Evolutionary conservation across 2,329 filamentous ascomycete genomes (phyloP), one percentile per base, ranked within the genome.

Genomic region (Talaromyces sp.): DNA sequence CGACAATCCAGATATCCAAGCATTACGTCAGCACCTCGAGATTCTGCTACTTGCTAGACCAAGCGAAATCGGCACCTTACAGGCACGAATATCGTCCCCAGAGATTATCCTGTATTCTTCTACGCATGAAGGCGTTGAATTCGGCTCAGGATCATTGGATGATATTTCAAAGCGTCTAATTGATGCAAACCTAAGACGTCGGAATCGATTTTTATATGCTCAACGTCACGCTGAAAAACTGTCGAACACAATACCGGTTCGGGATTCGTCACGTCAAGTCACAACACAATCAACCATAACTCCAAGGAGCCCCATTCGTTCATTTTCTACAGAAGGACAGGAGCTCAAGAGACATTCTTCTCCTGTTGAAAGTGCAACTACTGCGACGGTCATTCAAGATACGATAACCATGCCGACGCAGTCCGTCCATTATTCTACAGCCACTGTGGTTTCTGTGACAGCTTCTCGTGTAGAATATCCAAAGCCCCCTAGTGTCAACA

Each of bases 171-270:
- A 13, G 22, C 64, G 66, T 8, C 47, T 68, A 1, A 60, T 68
- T 57, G 60, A 64, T 1, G 50, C 57, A 8, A 68, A 68, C 31
- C 16, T 68, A 31, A 59, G 43, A 49, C 66, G 66, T 6, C 41
- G 59, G 4, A 68, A 68, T 57, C 64, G 66, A 19, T 66, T 68
- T 39, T 27, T 66, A 41, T 66, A 68, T 22, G 64, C 66, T n/a
- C 66, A 66, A 33, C 43, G 31, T 3, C 66, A 68, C 62, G 35
- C 63, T 19, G 7, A 56, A 11, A 64, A 62, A 41, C 22, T 65
- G 47, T 52, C 31, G 56, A 39, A n/a, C 3, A n/a, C 39, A n/a
- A 9, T n/a, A 1, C 14, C 7, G 8, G 8, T 16, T 43, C 39
- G 8, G 16, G 4, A n/a, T 6, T 43, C 39, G 3, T 6, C 4